phyloP scores from a whole-genome alignment of 139 green algal genomes.

The Chlorella sp. region DNA sequence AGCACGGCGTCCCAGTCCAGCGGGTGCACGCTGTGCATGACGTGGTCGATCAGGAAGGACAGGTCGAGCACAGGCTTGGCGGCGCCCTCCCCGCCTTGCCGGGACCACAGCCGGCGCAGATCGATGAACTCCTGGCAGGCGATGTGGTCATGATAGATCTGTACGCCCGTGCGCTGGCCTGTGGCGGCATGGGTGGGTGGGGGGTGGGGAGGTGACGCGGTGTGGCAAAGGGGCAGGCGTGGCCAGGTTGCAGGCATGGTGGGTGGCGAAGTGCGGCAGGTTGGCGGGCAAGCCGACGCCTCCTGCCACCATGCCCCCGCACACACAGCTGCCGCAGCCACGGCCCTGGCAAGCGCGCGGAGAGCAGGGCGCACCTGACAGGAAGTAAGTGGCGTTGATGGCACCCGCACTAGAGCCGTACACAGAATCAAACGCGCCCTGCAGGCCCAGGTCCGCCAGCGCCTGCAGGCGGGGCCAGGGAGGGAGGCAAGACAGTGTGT shows the following conservation, averaged over 20 bases:
- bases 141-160: slow-evolving; percentile 88
- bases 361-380: slow-evolving; percentile 38
- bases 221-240: no score
- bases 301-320: neutral
- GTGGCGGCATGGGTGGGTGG: neutral
- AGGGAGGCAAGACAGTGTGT: no score
- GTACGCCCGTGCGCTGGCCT: slow-evolving; percentile 45
- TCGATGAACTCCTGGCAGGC: slow-evolving; percentile 73
- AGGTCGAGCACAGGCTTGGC: slow-evolving; percentile 73
- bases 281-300: neutral
- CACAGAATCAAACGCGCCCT: slow-evolving; percentile 81
- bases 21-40: slow-evolving; percentile 75
- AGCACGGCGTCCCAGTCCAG: slow-evolving; percentile 77
- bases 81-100: neutral
- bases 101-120: slow-evolving; percentile 56
- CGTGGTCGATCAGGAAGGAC: slow-evolving; percentile 79
- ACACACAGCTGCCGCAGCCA: slow-evolving; percentile 38
- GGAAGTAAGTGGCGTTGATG: slow-evolving; percentile 91
- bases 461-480: slow-evolving; percentile 57
- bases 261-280: neutral
- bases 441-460: slow-evolving; percentile 69
- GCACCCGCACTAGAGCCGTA: slow-evolving; percentile 86
- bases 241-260: neutral
- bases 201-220: neutral
- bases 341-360: neutral